These are phyloP conservation scores for Suhomyces guaymorum DNA, from an alignment of 1,139 yeast species.

Conservation along the genomic window DNA sequence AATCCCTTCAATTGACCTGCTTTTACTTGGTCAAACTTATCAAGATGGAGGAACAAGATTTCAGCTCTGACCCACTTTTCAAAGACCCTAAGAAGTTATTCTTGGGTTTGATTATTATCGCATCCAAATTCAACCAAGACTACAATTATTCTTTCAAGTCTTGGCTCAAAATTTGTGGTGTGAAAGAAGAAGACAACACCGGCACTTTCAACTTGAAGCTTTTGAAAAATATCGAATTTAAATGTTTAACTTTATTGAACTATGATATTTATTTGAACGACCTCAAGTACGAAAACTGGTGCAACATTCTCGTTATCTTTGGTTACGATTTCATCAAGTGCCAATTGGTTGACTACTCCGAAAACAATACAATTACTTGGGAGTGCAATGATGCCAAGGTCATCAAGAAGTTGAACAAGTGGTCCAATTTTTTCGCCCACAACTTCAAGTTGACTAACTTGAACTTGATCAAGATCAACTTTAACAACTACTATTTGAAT, in stretches of 20 bases:
- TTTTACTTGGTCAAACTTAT: slow-evolving; percentile 58
- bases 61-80: slow-evolving; percentile 18
- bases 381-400: slow-evolving; percentile 26
- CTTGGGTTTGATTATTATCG: slow-evolving; percentile 63
- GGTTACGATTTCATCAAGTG: slow-evolving; percentile 45
- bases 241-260: slow-evolving; percentile 53
- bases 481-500: slow-evolving; percentile 32
- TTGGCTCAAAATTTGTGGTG: slow-evolving; percentile 79
- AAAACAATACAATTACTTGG: slow-evolving; percentile 32
- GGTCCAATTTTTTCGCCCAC: slow-evolving; percentile 31
- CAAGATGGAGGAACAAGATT: slow-evolving; percentile 15
- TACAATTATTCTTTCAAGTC: slow-evolving; percentile 65
- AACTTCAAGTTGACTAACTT: slow-evolving; percentile 19
- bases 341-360: slow-evolving; percentile 16
- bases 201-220: slow-evolving; percentile 35
- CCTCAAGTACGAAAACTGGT: slow-evolving; percentile 56
- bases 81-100: slow-evolving; percentile 66
- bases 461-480: slow-evolving; percentile 27
- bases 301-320: slow-evolving; percentile 45
- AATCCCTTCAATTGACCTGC: slow-evolving; percentile 65
- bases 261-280: slow-evolving; percentile 57
- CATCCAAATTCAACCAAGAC: slow-evolving; percentile 75
- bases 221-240: slow-evolving; percentile 54
- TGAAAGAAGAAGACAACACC: slow-evolving; percentile 28
- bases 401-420: slow-evolving; percentile 29